A percentile compares a stretch with the other conserved stretches of the same genome.
Evolutionary conservation across 345 rosid genomes (phyloP).

Genomic region (Corchorus olitorius): DNA sequence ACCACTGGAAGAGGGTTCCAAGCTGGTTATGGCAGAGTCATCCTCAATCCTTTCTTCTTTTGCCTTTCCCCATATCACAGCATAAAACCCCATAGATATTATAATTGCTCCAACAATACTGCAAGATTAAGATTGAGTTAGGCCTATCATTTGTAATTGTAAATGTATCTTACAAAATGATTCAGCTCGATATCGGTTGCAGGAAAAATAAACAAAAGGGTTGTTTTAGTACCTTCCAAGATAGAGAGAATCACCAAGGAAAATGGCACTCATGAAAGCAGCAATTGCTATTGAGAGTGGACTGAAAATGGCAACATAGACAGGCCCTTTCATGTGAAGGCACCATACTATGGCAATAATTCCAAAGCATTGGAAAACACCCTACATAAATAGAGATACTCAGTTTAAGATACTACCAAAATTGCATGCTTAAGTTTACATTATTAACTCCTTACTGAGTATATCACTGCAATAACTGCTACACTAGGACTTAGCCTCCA

Average conservation of each 20-base stretch:
- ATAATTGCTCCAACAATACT: neutral
- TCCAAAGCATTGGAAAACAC: neutral
- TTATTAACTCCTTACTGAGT: neutral
- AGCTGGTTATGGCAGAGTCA: neutral
- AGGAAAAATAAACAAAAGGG: neutral
- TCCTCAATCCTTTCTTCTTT: neutral
- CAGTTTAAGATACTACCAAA: neutral
- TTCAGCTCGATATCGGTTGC: neutral
- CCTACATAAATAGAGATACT: neutral
- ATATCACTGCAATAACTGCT: constrained; percentile 9
- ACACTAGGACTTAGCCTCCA: neutral
- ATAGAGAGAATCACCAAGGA: constrained; percentile 41
- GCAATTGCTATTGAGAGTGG: constrained; percentile 43
- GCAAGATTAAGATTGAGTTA: neutral
- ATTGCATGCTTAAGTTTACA: neutral
- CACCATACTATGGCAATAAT: neutral
- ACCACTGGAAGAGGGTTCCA: neutral
- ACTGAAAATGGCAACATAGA: constrained; percentile 43
- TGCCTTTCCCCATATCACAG: constrained; percentile 10
- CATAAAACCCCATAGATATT: neutral
- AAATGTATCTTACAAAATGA: neutral
- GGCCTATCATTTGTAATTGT: neutral
- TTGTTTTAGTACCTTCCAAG: constrained; percentile 28
- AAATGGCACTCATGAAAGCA: too few relatives aligned
- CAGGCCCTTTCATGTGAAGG: constrained; percentile 37